These are phyloP conservation scores for Purshia tridentata DNA, from an alignment of 306 rosid species.

Conservation along the genomic window DNA sequence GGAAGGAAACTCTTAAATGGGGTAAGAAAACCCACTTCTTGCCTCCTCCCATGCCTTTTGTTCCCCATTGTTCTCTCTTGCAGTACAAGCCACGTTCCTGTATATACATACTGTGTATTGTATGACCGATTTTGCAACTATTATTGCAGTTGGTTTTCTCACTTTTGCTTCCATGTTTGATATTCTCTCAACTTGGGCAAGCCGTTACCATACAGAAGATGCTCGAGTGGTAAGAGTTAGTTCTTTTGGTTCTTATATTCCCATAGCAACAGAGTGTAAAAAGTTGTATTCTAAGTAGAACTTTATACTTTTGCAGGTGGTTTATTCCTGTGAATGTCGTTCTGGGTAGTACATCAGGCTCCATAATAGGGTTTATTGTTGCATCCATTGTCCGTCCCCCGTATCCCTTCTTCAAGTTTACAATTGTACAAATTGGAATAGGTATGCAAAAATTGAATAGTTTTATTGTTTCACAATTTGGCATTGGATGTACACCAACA, in stretches of 20 bases:
- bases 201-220: conserved; percentile 76
- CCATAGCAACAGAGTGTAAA: neutral
- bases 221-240: conserved; percentile 66
- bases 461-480: no score
- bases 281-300: conserved; percentile 2
- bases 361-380: conserved; percentile 77
- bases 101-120: neutral
- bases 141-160: conserved; percentile 83
- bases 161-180: conserved; percentile 88
- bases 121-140: conserved; percentile 16
- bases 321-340: conserved; percentile 88
- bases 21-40: conserved; percentile 40
- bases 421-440: conserved; percentile 82
- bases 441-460: conserved; percentile 41
- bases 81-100: neutral
- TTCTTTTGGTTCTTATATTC: neutral
- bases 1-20: conserved; percentile 92
- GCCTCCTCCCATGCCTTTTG: neutral
- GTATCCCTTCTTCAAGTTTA: conserved; percentile 90
- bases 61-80: neutral
- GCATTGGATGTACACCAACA: no score
- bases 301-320: conserved; percentile 67
- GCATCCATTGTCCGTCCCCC: conserved; percentile 81
- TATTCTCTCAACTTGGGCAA: conserved; percentile 91
- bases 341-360: conserved; percentile 65